Percentiles rank a stretch among this genome's conserved stretches.
phyloP scores from a whole-genome alignment of 179 eudicot genomes.

The Patellifolia procumbens region DNA sequence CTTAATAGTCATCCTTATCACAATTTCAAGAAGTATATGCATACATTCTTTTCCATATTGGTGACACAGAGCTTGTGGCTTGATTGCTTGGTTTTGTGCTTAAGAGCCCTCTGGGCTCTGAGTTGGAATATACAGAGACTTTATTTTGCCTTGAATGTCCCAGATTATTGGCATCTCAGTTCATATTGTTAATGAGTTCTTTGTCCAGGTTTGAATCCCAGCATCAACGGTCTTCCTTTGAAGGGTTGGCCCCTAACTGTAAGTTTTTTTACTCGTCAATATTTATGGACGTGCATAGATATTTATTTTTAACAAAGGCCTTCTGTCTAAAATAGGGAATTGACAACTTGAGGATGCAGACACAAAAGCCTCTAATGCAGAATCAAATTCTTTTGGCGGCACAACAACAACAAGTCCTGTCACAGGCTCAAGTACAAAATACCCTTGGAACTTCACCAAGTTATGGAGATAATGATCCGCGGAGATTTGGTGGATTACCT shows the following conservation, averaged over 20 bases:
- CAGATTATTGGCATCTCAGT: neutral
- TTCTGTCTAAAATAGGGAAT: constrained; percentile 55
- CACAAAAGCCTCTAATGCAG: constrained; percentile 70
- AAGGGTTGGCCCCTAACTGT: constrained; percentile 99
- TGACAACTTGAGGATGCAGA: constrained; percentile 76
- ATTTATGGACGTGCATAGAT: constrained; percentile 10
- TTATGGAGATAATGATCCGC: constrained; percentile 55
- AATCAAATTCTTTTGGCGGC: constrained; percentile 84
- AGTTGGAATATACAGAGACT: neutral
- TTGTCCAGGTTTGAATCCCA: constrained; percentile 56
- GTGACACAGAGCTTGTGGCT: neutral
- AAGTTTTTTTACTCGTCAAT: constrained; percentile 34
- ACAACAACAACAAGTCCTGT: constrained; percentile 77
- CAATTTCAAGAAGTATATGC: neutral
- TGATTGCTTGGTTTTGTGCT: neutral
- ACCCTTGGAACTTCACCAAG: constrained; percentile 69
- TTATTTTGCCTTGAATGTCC: neutral
- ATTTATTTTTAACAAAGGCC: constrained; percentile 2
- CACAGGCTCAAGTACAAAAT: constrained; percentile 86
- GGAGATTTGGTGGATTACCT: constrained; percentile 76
- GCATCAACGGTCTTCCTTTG: constrained; percentile 70
- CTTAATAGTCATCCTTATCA: neutral
- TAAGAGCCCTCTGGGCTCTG: neutral
- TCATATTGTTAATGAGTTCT: constrained; percentile 14
- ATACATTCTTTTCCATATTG: neutral